Evolutionary conservation across 2,329 filamentous ascomycete genomes (phyloP).

Genomic region (Grosmannia huntii): DNA sequence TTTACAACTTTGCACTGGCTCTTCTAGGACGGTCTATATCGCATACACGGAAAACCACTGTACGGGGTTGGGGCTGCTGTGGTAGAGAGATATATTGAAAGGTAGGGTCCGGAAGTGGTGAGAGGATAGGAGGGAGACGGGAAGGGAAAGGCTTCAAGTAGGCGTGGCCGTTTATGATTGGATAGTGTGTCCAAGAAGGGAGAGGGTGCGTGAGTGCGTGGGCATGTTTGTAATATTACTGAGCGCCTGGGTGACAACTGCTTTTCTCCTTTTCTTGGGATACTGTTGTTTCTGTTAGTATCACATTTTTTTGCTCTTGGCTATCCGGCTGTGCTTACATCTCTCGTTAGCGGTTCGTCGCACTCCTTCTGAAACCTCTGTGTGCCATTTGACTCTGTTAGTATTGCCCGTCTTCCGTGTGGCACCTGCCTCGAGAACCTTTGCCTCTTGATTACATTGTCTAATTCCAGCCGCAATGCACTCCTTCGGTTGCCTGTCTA

Average conservation of each 20-base stretch:
- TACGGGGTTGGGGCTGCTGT: neutral
- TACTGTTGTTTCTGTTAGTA: conserved; percentile 1
- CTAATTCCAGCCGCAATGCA: no score
- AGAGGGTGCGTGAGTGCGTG: neutral
- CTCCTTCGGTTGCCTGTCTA: no score
- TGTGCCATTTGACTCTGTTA: no score
- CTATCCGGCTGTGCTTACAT: neutral
- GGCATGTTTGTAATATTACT: conserved; percentile 11
- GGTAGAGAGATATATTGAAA: neutral
- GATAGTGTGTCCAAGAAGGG: conserved; percentile 5
- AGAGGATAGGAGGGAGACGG: neutral
- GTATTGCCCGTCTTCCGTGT: no score
- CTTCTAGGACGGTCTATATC: conserved; percentile 1
- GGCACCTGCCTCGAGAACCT: no score
- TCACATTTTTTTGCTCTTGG: neutral
- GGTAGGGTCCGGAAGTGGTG: neutral
- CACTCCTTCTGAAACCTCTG: neutral
- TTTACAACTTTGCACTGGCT: neutral
- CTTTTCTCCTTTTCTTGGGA: conserved; percentile 1
- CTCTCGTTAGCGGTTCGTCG: neutral
- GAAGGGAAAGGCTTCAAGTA: neutral
- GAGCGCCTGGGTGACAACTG: conserved; percentile 3
- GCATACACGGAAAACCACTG: neutral
- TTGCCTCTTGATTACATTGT: no score
- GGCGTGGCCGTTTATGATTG: neutral